Evolutionary conservation across 225 moss, liverwort and hornwort genomes (phyloP).

Genomic region (Polytrichum formosum): DNA sequence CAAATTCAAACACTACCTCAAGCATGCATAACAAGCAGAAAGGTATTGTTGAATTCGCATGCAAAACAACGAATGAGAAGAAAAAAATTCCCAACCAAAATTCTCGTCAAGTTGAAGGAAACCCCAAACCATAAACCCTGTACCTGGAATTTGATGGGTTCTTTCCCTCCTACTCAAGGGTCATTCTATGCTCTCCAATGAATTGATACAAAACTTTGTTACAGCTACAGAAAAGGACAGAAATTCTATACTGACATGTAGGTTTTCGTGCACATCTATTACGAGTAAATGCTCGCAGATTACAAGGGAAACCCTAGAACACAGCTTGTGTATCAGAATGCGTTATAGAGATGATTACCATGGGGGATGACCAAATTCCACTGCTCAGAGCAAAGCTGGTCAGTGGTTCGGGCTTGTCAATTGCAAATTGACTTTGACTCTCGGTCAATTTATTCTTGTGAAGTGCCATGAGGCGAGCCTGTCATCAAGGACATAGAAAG

Average conservation of each 20-base stretch:
- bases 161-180: too few relatives aligned
- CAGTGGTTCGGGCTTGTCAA: slow-evolving; percentile 63
- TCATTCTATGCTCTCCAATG: neutral
- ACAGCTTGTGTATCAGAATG: too few relatives aligned
- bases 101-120: too few relatives aligned
- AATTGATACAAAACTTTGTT: neutral
- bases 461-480: slow-evolving; percentile 53
- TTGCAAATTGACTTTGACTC: slow-evolving; percentile 51
- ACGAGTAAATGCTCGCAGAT: neutral
- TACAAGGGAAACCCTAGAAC: too few relatives aligned
- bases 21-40: too few relatives aligned
- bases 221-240: neutral
- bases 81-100: too few relatives aligned
- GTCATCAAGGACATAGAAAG: slow-evolving; percentile 4
- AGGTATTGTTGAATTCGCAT: too few relatives aligned
- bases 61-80: too few relatives aligned
- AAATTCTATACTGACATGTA: neutral
- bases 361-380: slow-evolving; percentile 70
- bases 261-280: neutral
- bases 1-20: too few relatives aligned
- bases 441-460: slow-evolving; percentile 57
- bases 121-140: too few relatives aligned
- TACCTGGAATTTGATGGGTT: too few relatives aligned
- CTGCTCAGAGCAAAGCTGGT: slow-evolving; percentile 56
- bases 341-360: slow-evolving; percentile 25